Evolutionary conservation across 306 rosid genomes (phyloP).

Genomic region (Vigna hirtella): DNA sequence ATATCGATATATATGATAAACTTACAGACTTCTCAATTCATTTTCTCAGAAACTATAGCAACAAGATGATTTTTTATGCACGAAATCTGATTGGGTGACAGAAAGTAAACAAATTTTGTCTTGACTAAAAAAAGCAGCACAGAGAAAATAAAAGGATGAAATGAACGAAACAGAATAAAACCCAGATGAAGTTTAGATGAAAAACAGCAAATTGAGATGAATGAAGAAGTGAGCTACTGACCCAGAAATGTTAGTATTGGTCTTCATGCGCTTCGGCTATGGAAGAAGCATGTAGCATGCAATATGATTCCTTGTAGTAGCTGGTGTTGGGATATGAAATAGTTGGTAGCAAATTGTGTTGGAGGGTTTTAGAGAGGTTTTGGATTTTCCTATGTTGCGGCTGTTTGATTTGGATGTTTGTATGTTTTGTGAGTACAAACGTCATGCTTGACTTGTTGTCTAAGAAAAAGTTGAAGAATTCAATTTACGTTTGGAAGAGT

Average conservation of each 20-base stretch:
- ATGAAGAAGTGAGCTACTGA: slow-evolving; percentile 26
- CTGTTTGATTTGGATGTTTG: not conserved
- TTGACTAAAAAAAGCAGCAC: too few relatives aligned
- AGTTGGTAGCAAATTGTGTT: not conserved
- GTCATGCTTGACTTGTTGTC: slow-evolving; percentile 48
- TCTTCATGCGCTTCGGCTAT: slow-evolving; percentile 49
- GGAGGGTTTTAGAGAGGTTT: slow-evolving; percentile 47
- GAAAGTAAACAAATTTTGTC: too few relatives aligned
- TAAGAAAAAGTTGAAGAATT: slow-evolving; percentile 36
- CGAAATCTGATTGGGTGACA: too few relatives aligned
- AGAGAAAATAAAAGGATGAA: not conserved
- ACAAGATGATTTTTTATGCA: too few relatives aligned
- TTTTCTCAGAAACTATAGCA: not conserved
- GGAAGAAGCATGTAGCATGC: not conserved
- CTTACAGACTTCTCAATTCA: too few relatives aligned
- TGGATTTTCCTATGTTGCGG: slow-evolving; percentile 13
- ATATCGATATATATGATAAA: too few relatives aligned
- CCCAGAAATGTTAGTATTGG: slow-evolving; percentile 46
- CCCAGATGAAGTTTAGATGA: not conserved
- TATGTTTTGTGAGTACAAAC: slow-evolving; percentile 18
- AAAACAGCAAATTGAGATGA: not conserved
- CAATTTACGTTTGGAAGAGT: slow-evolving; percentile 4
- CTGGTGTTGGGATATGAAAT: not conserved
- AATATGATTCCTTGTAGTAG: not conserved
- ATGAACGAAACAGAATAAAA: not conserved